Percentiles rank a stretch among this genome's conserved stretches.
These are phyloP conservation scores for Trametes polyzona DNA, from an alignment of 1,284 basidiomycete species.

Conservation along the genomic window DNA sequence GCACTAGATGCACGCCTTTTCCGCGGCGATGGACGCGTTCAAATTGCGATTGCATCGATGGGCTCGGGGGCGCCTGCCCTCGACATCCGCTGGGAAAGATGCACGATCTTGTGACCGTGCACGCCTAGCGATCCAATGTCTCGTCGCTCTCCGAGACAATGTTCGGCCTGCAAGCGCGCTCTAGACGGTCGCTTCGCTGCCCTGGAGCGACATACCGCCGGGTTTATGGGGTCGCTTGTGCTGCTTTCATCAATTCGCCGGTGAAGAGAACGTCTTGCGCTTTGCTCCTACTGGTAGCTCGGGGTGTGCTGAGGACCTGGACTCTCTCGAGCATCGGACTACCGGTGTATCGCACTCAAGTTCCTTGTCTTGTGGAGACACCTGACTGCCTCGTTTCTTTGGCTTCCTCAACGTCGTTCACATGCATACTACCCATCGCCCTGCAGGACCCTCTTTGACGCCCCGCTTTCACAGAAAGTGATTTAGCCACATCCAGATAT, in stretches of 20 bases:
- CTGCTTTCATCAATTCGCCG: background rate
- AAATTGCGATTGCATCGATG: conserved; percentile 7
- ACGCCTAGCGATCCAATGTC: background rate
- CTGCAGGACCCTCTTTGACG: no score
- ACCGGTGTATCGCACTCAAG: background rate
- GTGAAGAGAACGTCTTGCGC: background rate
- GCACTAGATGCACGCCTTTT: background rate
- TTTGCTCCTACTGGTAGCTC: background rate
- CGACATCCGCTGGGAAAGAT: conserved; percentile 11
- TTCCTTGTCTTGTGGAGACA: background rate
- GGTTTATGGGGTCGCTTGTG: background rate
- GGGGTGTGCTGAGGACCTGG: background rate
- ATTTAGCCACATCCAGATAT: no score
- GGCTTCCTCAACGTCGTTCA: no score
- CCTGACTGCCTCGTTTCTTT: background rate
- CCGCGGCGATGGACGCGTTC: background rate
- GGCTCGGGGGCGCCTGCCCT: conserved; percentile 5
- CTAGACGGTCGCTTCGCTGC: conserved; percentile 1
- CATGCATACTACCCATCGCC: no score
- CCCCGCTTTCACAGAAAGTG: no score
- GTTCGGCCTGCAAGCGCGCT: background rate
- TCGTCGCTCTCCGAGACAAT: background rate
- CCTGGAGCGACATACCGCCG: background rate
- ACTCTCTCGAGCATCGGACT: background rate
- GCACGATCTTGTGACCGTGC: conserved; percentile 12